Percentiles rank a stretch among this genome's conserved stretches.
Evolutionary conservation across 768 basidiomycete species (phyloP).

Genomic region (Collybia nuda): DNA sequence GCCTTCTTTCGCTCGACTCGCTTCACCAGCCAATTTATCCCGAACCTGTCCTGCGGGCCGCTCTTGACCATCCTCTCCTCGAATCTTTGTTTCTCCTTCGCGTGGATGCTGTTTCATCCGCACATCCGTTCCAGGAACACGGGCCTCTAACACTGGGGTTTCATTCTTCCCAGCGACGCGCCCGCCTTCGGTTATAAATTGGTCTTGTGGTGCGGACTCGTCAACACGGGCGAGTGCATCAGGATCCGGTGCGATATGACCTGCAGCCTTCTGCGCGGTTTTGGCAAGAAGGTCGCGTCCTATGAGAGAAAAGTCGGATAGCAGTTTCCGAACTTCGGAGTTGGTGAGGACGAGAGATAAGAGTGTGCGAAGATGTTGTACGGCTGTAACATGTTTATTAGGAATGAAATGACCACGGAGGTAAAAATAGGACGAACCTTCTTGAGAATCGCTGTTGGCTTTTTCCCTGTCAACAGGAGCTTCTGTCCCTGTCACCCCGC

Average conservation of each 20-base stretch:
- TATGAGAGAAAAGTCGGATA: slow-evolving; percentile 74
- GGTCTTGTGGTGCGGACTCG: slow-evolving; percentile 63
- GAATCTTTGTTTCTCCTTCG: slow-evolving; percentile 38
- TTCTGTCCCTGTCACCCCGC: slow-evolving; percentile 21
- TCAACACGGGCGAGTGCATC: slow-evolving; percentile 66
- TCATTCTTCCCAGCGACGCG: slow-evolving; percentile 26
- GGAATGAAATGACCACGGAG: neutral
- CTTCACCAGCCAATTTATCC: slow-evolving; percentile 18
- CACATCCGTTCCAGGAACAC: slow-evolving; percentile 29
- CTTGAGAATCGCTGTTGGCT: slow-evolving; percentile 53
- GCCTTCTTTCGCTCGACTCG: slow-evolving; percentile 7
- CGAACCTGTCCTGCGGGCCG: slow-evolving; percentile 23
- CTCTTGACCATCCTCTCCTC: slow-evolving; percentile 30
- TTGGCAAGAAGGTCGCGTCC: slow-evolving; percentile 84
- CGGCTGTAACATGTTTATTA: slow-evolving; percentile 43
- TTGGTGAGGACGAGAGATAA: slow-evolving; percentile 88
- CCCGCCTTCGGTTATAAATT: slow-evolving; percentile 57
- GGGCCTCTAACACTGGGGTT: slow-evolving; percentile 31
- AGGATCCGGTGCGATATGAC: slow-evolving; percentile 61
- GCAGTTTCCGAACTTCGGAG: slow-evolving; percentile 86
- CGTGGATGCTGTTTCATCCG: slow-evolving; percentile 45
- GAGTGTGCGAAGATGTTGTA: slow-evolving; percentile 85
- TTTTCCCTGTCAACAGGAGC: slow-evolving; percentile 55
- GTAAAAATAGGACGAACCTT: slow-evolving; percentile 41
- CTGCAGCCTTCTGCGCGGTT: slow-evolving; percentile 69